A percentile compares a stretch with the other conserved stretches of the same genome.
Conservation (phyloP, 2,329 filamentous ascomycete genomes). For the Talaromyces sp. region DNA sequence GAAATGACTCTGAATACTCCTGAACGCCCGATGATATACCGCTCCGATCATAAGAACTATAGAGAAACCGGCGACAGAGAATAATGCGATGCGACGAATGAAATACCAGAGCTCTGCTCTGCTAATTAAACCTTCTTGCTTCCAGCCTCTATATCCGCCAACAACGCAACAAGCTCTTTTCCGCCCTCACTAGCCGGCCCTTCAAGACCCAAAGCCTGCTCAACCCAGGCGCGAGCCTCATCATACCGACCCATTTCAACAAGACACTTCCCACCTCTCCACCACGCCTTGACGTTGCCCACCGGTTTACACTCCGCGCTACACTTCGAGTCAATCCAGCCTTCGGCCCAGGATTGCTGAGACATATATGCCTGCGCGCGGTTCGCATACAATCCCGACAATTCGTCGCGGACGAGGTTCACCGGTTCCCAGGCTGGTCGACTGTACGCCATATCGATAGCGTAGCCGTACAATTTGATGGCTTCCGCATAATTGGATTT, state of each 20-base stretch:
- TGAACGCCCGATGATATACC: neutral
- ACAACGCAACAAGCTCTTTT: conserved; percentile 54
- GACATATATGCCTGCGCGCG: conserved; percentile 88
- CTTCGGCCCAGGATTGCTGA: conserved; percentile 76
- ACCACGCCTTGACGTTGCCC: conserved; percentile 93
- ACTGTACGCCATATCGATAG: conserved; percentile 78
- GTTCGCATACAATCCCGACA: conserved; percentile 75
- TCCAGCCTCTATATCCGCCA: conserved; percentile 57
- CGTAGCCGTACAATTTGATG: conserved; percentile 75
- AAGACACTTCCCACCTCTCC: conserved; percentile 77
- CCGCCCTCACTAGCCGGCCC: conserved; percentile 53
- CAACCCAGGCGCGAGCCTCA: conserved; percentile 77
- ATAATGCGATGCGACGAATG: neutral
- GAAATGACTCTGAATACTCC: neutral
- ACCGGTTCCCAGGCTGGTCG: conserved; percentile 86
- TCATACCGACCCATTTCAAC: conserved; percentile 84
- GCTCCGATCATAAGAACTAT: neutral
- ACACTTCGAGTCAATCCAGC: conserved; percentile 77
- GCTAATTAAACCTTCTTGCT: conserved; percentile 16
- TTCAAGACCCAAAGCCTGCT: conserved; percentile 75
- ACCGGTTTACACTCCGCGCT: conserved; percentile 82
- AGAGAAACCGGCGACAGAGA: neutral
- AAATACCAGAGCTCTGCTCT: neutral
- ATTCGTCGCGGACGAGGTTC: conserved; percentile 78
- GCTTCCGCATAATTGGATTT: conserved; percentile 73